phyloP scores from a whole-genome alignment of 2,329 filamentous ascomycete genomes.

The Fusarium tupiense region DNA sequence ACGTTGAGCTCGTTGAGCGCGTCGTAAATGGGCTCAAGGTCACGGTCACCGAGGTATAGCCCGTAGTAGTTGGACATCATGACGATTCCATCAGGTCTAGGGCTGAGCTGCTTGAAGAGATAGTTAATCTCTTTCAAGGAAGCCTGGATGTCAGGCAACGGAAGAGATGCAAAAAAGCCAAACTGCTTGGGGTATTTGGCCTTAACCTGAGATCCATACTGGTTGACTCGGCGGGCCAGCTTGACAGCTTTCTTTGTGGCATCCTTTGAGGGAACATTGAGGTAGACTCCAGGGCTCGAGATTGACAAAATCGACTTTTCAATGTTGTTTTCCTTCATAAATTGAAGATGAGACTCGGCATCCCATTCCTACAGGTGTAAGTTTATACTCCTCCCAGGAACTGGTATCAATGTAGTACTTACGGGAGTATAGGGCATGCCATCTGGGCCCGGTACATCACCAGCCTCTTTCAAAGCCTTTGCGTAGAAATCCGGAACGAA shows the following conservation, averaged over 20 bases:
- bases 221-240: not conserved
- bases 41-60: constrained; percentile 1
- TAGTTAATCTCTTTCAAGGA: constrained; percentile 7
- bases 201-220: constrained; percentile 1
- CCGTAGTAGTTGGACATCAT: constrained; percentile 26
- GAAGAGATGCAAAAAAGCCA: constrained; percentile 4
- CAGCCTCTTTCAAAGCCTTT: constrained; percentile 6
- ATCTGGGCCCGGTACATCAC: not conserved
- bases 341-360: constrained; percentile 8
- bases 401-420: fast-evolving
- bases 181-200: constrained; percentile 14
- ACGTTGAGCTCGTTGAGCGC: not conserved
- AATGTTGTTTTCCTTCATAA: constrained; percentile 15
- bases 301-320: constrained; percentile 8
- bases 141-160: constrained; percentile 1
- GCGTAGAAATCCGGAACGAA: constrained; percentile 11
- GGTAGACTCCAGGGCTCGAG: constrained; percentile 11
- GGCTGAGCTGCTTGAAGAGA: not conserved
- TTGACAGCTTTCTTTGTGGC: constrained; percentile 1
- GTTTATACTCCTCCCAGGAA: fast-evolving
- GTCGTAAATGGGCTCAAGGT: constrained; percentile 8
- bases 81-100: constrained; percentile 2
- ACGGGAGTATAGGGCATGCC: constrained; percentile 11
- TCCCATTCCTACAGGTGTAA: not conserved
- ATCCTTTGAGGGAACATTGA: not conserved